Percentiles rank a stretch among this genome's conserved stretches.
Conservation (phyloP, 116 monocot genomes). For the Dioscorea cayenensis region DNA sequence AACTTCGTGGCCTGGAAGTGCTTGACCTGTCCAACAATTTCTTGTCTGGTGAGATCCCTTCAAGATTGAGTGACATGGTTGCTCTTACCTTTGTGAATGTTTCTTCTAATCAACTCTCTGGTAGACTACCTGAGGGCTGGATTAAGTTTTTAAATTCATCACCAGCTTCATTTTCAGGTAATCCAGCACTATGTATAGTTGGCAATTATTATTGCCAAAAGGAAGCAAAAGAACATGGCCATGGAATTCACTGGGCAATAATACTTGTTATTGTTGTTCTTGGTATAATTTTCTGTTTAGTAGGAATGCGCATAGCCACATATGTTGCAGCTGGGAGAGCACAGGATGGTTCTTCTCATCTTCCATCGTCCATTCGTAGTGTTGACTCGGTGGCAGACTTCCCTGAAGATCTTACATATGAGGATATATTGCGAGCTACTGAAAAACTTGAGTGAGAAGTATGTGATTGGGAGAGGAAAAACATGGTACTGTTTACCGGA, state of each 20-base stretch:
- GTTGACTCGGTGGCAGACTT: slow-evolving; percentile 25
- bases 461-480: slow-evolving; percentile 71
- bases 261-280: slow-evolving; percentile 8
- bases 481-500: slow-evolving; percentile 65
- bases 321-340: slow-evolving; percentile 13
- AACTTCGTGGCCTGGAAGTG: slow-evolving; percentile 50
- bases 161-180: slow-evolving; percentile 40
- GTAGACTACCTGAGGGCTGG: slow-evolving; percentile 48
- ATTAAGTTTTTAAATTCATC: slow-evolving; percentile 35
- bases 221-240: neutral
- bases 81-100: slow-evolving; percentile 61
- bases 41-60: slow-evolving; percentile 58
- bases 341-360: neutral
- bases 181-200: slow-evolving; percentile 31
- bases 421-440: slow-evolving; percentile 54
- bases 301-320: slow-evolving; percentile 17
- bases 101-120: slow-evolving; percentile 52
- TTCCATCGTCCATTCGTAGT: slow-evolving; percentile 9
- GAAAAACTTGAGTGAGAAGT: slow-evolving; percentile 60
- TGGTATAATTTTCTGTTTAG: slow-evolving; percentile 17
- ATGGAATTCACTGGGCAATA: slow-evolving; percentile 7
- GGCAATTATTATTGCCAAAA: neutral
- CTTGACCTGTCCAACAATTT: slow-evolving; percentile 68
- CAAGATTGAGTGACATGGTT: slow-evolving; percentile 37
- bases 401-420: slow-evolving; percentile 60